A percentile compares a stretch with the other conserved stretches of the same genome.
phyloP scores from a whole-genome alignment of 2,329 filamentous ascomycete genomes.

The Curvularia spicifera region DNA sequence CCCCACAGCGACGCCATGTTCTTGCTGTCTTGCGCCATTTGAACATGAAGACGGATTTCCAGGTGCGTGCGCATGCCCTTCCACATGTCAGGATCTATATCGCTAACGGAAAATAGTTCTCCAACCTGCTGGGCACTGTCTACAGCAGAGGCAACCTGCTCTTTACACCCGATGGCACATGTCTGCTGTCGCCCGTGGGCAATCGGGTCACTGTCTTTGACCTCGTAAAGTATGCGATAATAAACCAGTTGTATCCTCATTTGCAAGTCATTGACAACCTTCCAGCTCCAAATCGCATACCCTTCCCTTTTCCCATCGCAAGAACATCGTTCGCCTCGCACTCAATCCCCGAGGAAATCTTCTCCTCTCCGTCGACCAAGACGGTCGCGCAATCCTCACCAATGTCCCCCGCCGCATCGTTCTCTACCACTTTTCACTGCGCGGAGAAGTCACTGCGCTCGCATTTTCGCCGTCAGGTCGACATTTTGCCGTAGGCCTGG shows the following conservation, averaged over 20 bases:
- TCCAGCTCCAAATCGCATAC: constrained; percentile 84
- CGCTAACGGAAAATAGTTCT: constrained; percentile 71
- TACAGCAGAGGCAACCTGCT: constrained; percentile 97
- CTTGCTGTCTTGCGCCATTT: constrained; percentile 4
- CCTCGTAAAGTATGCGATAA: constrained; percentile 77
- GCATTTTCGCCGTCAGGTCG: constrained; percentile 90
- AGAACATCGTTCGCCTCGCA: constrained; percentile 87
- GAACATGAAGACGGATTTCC: constrained; percentile 98
- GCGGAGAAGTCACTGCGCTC: constrained; percentile 78
- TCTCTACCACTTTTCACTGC: constrained; percentile 96
- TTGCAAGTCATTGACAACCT: constrained; percentile 6
- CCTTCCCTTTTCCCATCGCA: constrained; percentile 88
- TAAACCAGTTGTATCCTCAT: too few relatives aligned
- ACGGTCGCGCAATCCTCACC: constrained; percentile 90
- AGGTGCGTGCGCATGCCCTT: constrained; percentile 61
- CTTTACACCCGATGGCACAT: constrained; percentile 95
- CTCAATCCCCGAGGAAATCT: constrained; percentile 91
- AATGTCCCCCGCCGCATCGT: constrained; percentile 85
- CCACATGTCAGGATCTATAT: not conserved
- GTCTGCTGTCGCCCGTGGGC: constrained; percentile 93
- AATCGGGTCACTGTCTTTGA: constrained; percentile 97
- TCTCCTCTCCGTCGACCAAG: constrained; percentile 89
- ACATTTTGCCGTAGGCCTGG: constrained; percentile 88
- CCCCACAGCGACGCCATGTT: constrained; percentile 32
- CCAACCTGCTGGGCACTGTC: constrained; percentile 96